Evolutionary conservation across 495 filamentous ascomycete genomes (phyloP), one percentile per base, ranked within the genome.

Genomic region (Cercophora scortea): DNA sequence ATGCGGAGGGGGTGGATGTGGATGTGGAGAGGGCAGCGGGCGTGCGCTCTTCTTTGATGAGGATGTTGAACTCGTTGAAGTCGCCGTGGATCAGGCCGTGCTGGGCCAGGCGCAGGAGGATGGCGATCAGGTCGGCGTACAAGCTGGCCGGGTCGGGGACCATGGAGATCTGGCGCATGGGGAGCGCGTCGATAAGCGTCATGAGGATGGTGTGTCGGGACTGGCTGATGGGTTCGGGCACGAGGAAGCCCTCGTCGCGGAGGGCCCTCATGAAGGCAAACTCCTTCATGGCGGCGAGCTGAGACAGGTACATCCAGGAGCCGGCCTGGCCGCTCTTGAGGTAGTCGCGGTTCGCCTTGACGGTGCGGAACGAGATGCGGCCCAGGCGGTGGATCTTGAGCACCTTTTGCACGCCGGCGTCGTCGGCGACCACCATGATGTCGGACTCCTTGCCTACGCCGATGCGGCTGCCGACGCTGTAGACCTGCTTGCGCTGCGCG

Each of bases 51-150:
- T 95, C 90, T 57, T 90, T 84, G 67, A 97, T 84, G 16, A 99
- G 76, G 52, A 99, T 89, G 63, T 99, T 99, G 76, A 99, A 99
- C 71, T 97, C 94, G 72, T 99, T 99, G 73, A 95, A 97, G 66
- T 99, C 93, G 57, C 93, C 94, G 66, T 99, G 93, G 49, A 99
- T 97, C 51, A 99, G 71, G 8, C 93, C 94, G 60, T 86, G 84
- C 32, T 79, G 76, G n/a, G 93, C 93, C 19, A 99, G 78, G 46
- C 81, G 75, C 42, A 99, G 65, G 53, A 96, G 89, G 54, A 96
- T 81, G 49, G 83, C 79, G 66, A 99, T 94, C 49, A 99, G 73
- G 48, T 95, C 86, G 36, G 86, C 84, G 71, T 97, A 97, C 16
- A 99, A 75, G 32, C 61, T 64, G 8, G 88, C 88, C 0, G 90